Evolutionary conservation across 2,329 filamentous ascomycete species (phyloP), one percentile per base, ranked within the genome.

Genomic region (Neocucurbitaria cava): DNA sequence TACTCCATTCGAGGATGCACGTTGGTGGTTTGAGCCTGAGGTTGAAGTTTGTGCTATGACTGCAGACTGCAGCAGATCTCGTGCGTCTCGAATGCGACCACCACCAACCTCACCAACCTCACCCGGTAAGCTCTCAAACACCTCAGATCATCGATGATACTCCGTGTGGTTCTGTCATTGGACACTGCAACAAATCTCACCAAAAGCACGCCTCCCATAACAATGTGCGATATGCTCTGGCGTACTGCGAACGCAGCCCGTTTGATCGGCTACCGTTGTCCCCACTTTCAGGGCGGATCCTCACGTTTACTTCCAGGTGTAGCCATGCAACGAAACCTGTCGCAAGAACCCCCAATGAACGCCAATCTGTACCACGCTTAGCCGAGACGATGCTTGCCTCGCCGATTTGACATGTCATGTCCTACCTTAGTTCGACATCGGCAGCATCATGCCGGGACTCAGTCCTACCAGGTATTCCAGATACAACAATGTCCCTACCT

Each of bases 221-320:
- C 18, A 21, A n/a, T n/a, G n/a, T 15, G 17, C 36, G 10, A 23
- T 20, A 21, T 39, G n/a, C n/a, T n/a, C n/a, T n/a, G n/a, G n/a
- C n/a, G n/a, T n/a, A n/a, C n/a, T n/a, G n/a, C n/a, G n/a, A n/a
- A n/a, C n/a, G 42, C 42, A 33, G 8, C 28, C 11, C 20, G 24
- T 31, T 35, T 33, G 42, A 45, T 45, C 42, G 18, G 28, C 28
- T 45, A 39, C 11, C 36, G 17, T 39, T 18, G 17, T 39, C 36
- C 15, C 42, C 28, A 13, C 28, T 28, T 21, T n/a, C 17, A 35
- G 13, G 15, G n/a, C 28, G 46, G 35, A 68, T 73, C 18, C 79
- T 68, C 31, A 35, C 31, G 31, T n/a, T 35, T 13, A 13, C 31
- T 17, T 35, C 31, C 31, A 35, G 17, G 13, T 35, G 31, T 17